Base-by-base conservation (phyloP, 371 early-diverging fungal species). In the Phascolomyces articulosus region DNA sequence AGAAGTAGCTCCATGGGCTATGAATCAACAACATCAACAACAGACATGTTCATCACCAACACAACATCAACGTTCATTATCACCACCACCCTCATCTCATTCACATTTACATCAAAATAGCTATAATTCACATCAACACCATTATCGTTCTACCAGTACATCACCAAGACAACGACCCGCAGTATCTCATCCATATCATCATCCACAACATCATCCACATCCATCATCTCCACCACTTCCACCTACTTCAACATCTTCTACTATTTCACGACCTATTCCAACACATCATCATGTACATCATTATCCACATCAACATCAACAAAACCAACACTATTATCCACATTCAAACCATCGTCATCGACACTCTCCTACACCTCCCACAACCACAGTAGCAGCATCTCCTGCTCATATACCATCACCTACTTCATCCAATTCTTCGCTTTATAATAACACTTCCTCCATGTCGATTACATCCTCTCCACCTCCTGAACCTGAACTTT, bases 401-500 rank as follows among this genome's bases (percentile, higher is more conserved):
- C 60, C 48, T 26, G 31, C 62, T 48, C 60, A 28, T 47, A 59
- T 47, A 9, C 60, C 60, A 15, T 38, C 38, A 57, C 38, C 56
- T 6, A 31, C 23, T n/a, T 38, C 57, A 9, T 57, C 57, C 34
- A 23, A 8, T 10, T 57, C 57, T 29, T 57, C 40, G 21, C 34
- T 40, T n/a, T 29, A 31, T 16, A 44, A 44, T n/a, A 44, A 15
- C 8, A 44, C 15, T 44, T 8, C 44, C 4, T 4, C 44, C 4
- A 44, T 44, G n/a, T 13, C 8, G 4, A 44, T 8, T 24, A 10
- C 15, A 9, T 20, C 51, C 20, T 51, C 51, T 9, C 57, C 40
- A 16, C 58, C 15, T 41, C 55, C 38, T 23, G 40, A 53, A 57
- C 51, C 51, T 23, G 51, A 51, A 51, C 51, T 51, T 24, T 51